Evolutionary conservation across 2,329 filamentous ascomycete species (phyloP).

Genomic region (Fusarium mexicanum): DNA sequence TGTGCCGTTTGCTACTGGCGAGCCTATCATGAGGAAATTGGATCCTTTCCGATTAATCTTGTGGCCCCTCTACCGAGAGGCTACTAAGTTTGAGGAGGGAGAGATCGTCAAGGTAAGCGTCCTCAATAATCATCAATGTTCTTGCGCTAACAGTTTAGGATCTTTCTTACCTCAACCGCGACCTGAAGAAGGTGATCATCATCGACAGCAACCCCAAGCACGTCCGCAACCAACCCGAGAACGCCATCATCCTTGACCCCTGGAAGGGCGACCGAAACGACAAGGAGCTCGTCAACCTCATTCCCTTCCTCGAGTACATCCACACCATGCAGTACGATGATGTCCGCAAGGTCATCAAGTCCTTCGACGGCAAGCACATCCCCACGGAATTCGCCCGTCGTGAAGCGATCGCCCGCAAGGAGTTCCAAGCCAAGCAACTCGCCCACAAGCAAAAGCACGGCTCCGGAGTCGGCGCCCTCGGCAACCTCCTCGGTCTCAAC

Average conservation of each 20-base stretch:
- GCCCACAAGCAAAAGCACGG: conserved; percentile 67
- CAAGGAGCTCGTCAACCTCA: conserved; percentile 85
- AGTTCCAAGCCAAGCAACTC: conserved; percentile 82
- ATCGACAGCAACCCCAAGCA: conserved; percentile 87
- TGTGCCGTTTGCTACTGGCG: conserved; percentile 83
- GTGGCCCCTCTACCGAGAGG: conserved; percentile 94
- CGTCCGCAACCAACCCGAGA: conserved; percentile 92
- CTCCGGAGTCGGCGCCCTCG: conserved; percentile 74
- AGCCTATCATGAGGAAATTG: conserved; percentile 89
- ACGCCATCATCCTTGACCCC: conserved; percentile 89
- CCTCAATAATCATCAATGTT: no score
- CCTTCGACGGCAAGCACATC: conserved; percentile 89
- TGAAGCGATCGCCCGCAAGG: conserved; percentile 84
- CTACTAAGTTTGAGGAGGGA: conserved; percentile 95
- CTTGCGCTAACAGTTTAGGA: conserved; percentile 65
- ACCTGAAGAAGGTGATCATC: conserved; percentile 93
- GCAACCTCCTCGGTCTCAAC: conserved; percentile 81
- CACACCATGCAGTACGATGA: conserved; percentile 93
- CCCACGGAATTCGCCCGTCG: conserved; percentile 89
- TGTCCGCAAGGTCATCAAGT: conserved; percentile 85
- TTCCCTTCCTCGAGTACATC: conserved; percentile 97
- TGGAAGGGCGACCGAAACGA: conserved; percentile 89
- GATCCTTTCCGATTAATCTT: conserved; percentile 95
- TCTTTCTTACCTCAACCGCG: conserved; percentile 96
- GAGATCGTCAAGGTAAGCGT: conserved; percentile 88